Evolutionary conservation across 345 rosid species (phyloP).

Genomic region (Passiflora organensis): DNA sequence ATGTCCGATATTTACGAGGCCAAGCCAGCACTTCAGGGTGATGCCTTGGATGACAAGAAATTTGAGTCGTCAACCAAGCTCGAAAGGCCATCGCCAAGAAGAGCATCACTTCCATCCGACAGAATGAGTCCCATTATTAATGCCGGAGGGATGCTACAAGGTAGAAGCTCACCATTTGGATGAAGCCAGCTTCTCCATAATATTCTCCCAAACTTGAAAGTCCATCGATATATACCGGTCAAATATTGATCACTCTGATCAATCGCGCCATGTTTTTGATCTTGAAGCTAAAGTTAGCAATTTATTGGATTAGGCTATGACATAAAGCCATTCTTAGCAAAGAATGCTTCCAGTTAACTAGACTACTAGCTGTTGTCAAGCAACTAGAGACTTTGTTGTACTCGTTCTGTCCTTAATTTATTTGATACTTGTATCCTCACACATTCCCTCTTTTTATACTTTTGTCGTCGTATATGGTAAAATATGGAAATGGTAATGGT

Average conservation of each 20-base stretch:
- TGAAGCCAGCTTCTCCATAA: constrained; percentile 23
- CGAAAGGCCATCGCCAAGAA: constrained; percentile 69
- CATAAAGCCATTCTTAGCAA: constrained; percentile 28
- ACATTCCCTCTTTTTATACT: no score
- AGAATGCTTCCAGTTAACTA: no score
- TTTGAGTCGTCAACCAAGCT: constrained; percentile 39
- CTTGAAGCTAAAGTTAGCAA: constrained; percentile 7
- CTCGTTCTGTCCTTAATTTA: no score
- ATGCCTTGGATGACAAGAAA: constrained; percentile 43
- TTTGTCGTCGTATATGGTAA: no score
- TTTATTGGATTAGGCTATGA: constrained; percentile 22
- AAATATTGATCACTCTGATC: no score
- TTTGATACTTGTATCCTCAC: no score
- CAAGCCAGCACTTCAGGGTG: constrained; percentile 57
- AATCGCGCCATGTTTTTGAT: no score
- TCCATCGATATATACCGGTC: no score
- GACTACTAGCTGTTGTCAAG: no score
- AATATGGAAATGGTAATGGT: no score
- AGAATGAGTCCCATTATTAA: constrained; percentile 55
- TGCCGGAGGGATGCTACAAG: constrained; percentile 40
- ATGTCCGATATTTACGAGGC: constrained; percentile 63
- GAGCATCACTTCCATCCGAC: constrained; percentile 43
- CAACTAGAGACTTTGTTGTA: no score
- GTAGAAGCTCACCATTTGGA: constrained; percentile 58
- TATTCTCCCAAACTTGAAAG: no score